Evolutionary conservation across 2,329 filamentous ascomycete species (phyloP), one percentile per base, ranked within the genome.

Genomic region (Nemania abortiva): DNA sequence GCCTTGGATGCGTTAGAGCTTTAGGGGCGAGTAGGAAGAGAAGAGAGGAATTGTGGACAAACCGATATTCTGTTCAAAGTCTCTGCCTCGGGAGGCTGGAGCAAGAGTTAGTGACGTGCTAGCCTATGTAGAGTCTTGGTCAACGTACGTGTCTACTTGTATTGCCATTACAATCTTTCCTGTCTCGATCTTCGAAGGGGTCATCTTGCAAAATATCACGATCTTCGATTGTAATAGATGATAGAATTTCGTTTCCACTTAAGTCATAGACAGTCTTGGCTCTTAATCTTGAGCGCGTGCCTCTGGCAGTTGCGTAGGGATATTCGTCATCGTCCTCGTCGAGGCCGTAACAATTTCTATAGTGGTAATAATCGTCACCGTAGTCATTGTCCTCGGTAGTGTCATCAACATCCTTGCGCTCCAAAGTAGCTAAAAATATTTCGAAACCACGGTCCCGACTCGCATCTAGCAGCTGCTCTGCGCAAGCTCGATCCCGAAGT

Each of bases 401-500:
- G 18, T 29, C 18, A 31, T 7, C 10, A n/a, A n/a, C 15, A 34
- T 37, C 45, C 34, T 65, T 42, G 18, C n/a, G 27, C 60, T 82
- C 76, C 5, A 82, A 60, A 0, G 77, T 70, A 2, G 74, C 76
- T 15, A 82, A 73, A 24, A 82, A 80, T 1, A 82, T 49, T 4
- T 79, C 74, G 1, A 82, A 73, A 1, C 69, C 70, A 0, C 79
- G 63, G 1, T 76, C 74, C 0, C 65, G 59, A 11, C 76, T 77
- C 1, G 77, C 20, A 1, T 75, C 50, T 1, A 70, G 67, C 5
- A 82, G 73, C 20, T 60, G 63, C 9, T 78, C 72, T 0, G 79
- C 72, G 1, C 73, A 72, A 1, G 66, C 61, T 11, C 72, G 53
- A 58, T 82, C 81, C 0, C 55, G 60, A 0, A 67, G 53, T 55